Evolutionary conservation across 202 grass and related monocot species (phyloP).

Genomic region (Setaria italica): DNA sequence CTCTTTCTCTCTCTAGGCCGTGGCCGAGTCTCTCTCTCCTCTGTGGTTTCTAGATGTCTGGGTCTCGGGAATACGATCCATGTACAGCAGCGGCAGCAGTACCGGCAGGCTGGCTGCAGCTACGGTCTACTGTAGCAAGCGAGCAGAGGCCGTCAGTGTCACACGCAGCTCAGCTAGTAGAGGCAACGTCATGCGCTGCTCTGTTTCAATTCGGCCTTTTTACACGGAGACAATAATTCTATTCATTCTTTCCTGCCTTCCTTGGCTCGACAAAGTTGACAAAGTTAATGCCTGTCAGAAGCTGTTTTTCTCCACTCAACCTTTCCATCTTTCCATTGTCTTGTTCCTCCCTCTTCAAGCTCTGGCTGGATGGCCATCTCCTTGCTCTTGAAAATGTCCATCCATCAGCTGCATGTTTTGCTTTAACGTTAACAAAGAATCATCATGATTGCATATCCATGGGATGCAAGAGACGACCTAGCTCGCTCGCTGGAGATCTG

Average conservation of each 20-base stretch:
- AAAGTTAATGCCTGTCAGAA: slow-evolving; percentile 49
- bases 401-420: too few relatives aligned
- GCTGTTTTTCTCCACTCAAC: background rate
- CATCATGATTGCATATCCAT: too few relatives aligned
- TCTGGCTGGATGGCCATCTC: too few relatives aligned
- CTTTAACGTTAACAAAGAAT: too few relatives aligned
- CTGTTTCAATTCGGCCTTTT: slow-evolving; percentile 6
- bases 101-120: background rate
- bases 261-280: slow-evolving; percentile 54
- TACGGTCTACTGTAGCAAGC: background rate
- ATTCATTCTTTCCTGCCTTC: slow-evolving; percentile 22
- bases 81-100: slow-evolving; percentile 21
- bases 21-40: background rate
- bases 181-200: slow-evolving; percentile 42
- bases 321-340: background rate
- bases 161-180: background rate
- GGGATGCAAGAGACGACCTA: too few relatives aligned
- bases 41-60: slow-evolving; percentile 34
- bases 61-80: slow-evolving; percentile 59
- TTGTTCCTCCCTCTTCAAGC: background rate
- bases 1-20: background rate
- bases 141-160: background rate
- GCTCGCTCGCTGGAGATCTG: too few relatives aligned
- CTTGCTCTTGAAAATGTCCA: too few relatives aligned
- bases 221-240: slow-evolving; percentile 23